Percentiles rank a stretch among this genome's conserved stretches.
Conservation (phyloP, 768 basidiomycete genomes). For the Lactarius psammicola region DNA sequence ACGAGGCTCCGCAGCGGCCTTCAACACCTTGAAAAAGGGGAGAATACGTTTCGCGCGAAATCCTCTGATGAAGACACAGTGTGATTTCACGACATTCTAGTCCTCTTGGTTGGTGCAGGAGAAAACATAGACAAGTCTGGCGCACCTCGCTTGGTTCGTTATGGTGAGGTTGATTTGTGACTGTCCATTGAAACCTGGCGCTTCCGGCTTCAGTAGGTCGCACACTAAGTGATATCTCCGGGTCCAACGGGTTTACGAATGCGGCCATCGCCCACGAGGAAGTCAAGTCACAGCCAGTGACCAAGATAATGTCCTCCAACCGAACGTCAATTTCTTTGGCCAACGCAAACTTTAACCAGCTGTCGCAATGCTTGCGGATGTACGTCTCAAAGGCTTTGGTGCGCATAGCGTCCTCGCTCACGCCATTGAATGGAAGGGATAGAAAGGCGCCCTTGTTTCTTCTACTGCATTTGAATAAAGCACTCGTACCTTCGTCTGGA, state of each 20-base stretch:
- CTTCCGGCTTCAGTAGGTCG: background rate
- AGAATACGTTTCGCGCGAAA: conserved; percentile 17
- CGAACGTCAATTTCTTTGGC: background rate
- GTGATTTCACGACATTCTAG: background rate
- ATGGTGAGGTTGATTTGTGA: conserved; percentile 16
- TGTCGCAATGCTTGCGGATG: background rate
- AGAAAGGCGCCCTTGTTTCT: conserved; percentile 22
- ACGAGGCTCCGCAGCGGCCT: conserved; percentile 9
- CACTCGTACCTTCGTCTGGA: conserved; percentile 8
- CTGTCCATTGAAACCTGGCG: conserved; percentile 14
- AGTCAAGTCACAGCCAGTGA: conserved; percentile 10
- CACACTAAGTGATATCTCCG: background rate
- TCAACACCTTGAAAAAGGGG: background rate
- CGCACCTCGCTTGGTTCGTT: background rate
- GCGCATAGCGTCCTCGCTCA: background rate
- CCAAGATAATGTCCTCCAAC: conserved; percentile 22
- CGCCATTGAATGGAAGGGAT: conserved; percentile 14
- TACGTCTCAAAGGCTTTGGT: background rate
- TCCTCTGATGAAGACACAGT: conserved; percentile 20
- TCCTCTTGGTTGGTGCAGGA: background rate
- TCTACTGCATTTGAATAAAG: conserved; percentile 12
- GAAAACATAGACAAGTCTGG: background rate
- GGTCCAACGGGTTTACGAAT: background rate
- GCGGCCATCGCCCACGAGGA: conserved; percentile 10
- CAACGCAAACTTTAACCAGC: conserved; percentile 6